Evolutionary conservation across 2,329 filamentous ascomycete species (phyloP).

Genomic region (Fusarium tupiense): DNA sequence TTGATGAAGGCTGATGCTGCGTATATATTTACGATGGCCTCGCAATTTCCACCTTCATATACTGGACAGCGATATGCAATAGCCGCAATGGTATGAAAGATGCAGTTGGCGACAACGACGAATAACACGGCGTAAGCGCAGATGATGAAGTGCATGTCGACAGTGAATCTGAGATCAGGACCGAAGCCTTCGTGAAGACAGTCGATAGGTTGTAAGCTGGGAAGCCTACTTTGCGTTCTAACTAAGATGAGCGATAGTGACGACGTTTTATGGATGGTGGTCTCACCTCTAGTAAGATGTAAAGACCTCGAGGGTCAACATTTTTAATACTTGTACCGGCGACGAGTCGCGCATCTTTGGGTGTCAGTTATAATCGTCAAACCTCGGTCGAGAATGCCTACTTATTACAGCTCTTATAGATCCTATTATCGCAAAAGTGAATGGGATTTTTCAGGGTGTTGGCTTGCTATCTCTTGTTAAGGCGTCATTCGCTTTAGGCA

Average conservation of each 20-base stretch:
- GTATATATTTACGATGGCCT: not conserved
- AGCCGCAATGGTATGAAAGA: too few relatives aligned
- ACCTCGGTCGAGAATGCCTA: not conserved
- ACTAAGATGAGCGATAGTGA: not conserved
- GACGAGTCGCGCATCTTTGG: not conserved
- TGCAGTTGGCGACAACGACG: not conserved
- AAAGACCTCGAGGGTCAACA: not conserved
- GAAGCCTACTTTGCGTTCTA: not conserved
- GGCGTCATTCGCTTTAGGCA: too few relatives aligned
- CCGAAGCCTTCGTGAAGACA: not conserved
- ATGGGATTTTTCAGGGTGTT: too few relatives aligned
- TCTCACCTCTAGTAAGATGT: not conserved
- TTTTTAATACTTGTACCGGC: not conserved
- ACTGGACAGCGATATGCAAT: not conserved
- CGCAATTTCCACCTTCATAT: not conserved
- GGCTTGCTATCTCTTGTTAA: too few relatives aligned
- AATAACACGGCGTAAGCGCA: not conserved
- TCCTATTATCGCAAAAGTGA: rapidly evolving
- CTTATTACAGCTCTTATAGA: not conserved
- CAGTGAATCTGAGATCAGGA: not conserved
- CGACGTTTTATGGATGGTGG: not conserved
- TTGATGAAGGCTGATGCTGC: not conserved
- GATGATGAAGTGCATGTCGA: not conserved
- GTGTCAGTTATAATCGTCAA: not conserved
- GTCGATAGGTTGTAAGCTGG: not conserved